Base-by-base conservation (phyloP, 441 rosid species). In the Rhodomyrtus psidioides region DNA sequence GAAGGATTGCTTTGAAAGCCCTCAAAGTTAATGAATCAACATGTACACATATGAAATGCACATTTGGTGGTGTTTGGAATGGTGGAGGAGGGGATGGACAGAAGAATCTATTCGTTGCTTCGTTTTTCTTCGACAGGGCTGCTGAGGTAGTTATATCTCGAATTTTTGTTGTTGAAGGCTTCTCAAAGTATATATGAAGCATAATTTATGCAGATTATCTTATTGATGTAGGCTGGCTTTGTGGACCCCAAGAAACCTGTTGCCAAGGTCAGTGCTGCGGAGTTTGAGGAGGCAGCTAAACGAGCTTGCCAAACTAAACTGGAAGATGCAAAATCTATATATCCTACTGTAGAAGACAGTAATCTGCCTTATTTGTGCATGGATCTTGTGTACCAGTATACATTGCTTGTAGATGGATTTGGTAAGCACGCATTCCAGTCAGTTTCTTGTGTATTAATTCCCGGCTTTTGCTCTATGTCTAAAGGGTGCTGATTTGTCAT, bases 1-100 rank as follows among this genome's bases (percentile, higher is more conserved):
- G 93, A 89, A 91, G 95, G 86, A 90, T 93, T 82, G 92, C 95
- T 84, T 83, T 90, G 56, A 93, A 93, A 88, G 98, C 98, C 86
- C 99, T 97, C 85, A 94, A 93, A 93, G 91, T 93, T 82, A 97
- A 97, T 81, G 96, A 94, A 54, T 88, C 96, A 74, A 60, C 97
- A 75, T 97, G 99, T 84, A 92, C 93, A 23, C 94, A 95, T 88
- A 93, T 94, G 97, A 93, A 94, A 90, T 97, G 99, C 91, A 92
- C 99, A 82, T 97, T 97, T 62, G 98, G 98, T 57, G 99, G 99
- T 57, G 88, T 97, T 49, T 97, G 99, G 99, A 97, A 96, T 70
- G 99, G 99, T 44, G 99, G 99, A 83, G 98, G 99, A 21, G 99
- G 99, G 82, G 99, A 95, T 92, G 99, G 99, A 83, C 98, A 95